Percentiles rank a stretch among this genome's conserved stretches.
These are phyloP conservation scores for Termitomyces sp. DNA, from an alignment of 768 basidiomycete species.

Conservation along the genomic window DNA sequence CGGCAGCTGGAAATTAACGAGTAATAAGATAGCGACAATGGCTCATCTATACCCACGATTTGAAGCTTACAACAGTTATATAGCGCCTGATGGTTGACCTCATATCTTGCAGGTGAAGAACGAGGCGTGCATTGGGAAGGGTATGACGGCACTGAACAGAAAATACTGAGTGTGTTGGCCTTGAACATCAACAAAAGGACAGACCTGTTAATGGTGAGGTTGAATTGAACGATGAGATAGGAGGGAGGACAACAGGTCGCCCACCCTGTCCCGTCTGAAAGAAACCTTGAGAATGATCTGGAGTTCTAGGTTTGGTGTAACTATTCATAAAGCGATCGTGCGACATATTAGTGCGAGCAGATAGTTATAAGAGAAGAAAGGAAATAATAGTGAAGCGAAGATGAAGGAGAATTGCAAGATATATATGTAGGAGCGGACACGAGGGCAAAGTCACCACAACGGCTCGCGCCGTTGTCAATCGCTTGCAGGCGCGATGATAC, in stretches of 20 bases:
- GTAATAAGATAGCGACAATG: constrained; percentile 30
- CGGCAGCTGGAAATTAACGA: constrained; percentile 34
- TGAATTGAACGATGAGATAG: constrained; percentile 81
- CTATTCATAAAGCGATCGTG: constrained; percentile 63
- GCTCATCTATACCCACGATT: constrained; percentile 6
- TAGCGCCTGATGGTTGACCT: constrained; percentile 44
- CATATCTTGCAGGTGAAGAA: constrained; percentile 55
- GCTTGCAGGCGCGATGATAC: constrained; percentile 30
- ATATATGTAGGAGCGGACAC: constrained; percentile 40
- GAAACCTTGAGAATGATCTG: constrained; percentile 64
- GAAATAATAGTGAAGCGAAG: constrained; percentile 51
- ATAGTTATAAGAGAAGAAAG: constrained; percentile 51
- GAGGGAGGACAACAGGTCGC: constrained; percentile 85
- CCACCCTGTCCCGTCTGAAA: constrained; percentile 82
- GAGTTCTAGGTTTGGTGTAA: constrained; percentile 66
- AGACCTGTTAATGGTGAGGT: constrained; percentile 88
- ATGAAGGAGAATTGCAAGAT: constrained; percentile 37
- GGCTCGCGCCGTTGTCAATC: constrained; percentile 7
- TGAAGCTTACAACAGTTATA: constrained; percentile 40
- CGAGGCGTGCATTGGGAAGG: constrained; percentile 57
- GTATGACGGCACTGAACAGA: constrained; percentile 56
- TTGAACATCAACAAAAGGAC: constrained; percentile 53
- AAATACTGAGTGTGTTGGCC: constrained; percentile 54
- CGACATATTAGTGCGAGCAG: constrained; percentile 62
- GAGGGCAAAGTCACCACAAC: constrained; percentile 13